Evolutionary conservation across 2,329 filamentous ascomycete genomes (phyloP), one percentile per base, ranked within the genome.

Genomic region (Lecanicillium sp.): DNA sequence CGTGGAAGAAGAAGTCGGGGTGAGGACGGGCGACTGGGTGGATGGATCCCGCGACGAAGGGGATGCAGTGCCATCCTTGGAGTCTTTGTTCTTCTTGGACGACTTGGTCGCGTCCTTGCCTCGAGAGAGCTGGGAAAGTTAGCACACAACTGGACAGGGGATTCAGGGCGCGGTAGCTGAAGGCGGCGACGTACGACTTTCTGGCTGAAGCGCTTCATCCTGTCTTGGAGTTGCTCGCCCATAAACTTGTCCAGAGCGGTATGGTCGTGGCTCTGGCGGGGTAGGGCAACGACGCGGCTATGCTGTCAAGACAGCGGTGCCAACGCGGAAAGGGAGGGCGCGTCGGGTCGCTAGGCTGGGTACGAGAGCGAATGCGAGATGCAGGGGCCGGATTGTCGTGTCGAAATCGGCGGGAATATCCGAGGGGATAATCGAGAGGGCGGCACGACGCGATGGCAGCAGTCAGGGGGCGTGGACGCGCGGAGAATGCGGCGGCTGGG

Each of bases 201-300:
- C 78, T 95, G 89, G 73, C 90, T 87, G 72, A 97, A 95, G 68
- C 89, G 87, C 77, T 95, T 96, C 91, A 97, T 96, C 71, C 78
- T 86, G 70, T 69, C 70, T 56, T 60, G 60, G 8, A 49, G 32
- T 36, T 43, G 47, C 41, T 49, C 40, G 39, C 47, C 48, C 44
- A 38, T 44, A 20, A 41, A 40, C 29, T 43, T n/a, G 17, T 45
- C 35, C 15, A 19, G 42, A 21, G 37, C 30, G 32, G 37, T 32
- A 43, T 6, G 32, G 33, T 43, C 32, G 38, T 50, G 44, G 44
- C 26, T 47, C 36, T 48, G 49, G 49, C 44, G 49, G 49, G 49
- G 49, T 51, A 47, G 35, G 30, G 36, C 40, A 17, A 23, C 48
- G 15, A 30, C 48, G 48, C 48, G 48, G 38, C 26, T 21, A n/a